Evolutionary conservation across 192 early-diverging fungal species (phyloP).

Genomic region (Backusella tarrabulga): DNA sequence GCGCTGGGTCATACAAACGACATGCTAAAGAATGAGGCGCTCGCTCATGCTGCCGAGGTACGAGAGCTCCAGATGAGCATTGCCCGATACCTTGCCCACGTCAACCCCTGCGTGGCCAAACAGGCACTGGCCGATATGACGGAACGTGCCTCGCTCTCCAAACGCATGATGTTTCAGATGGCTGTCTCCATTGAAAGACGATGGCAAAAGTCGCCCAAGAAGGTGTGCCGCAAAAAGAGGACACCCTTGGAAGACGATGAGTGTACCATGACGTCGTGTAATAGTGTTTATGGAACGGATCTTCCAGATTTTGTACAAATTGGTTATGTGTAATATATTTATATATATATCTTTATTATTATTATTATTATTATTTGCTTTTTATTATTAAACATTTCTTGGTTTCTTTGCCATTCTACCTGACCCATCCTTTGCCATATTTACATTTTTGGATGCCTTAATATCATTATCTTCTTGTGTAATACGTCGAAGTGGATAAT

Average conservation of each 20-base stretch:
- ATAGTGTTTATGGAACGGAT: not conserved
- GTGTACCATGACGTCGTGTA: not conserved
- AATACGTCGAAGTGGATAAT: slow-evolving; percentile 52
- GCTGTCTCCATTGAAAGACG: not conserved
- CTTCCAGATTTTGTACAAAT: slow-evolving; percentile 1
- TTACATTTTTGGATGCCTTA: slow-evolving; percentile 30
- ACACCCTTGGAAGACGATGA: not conserved
- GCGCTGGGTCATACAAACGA: not conserved
- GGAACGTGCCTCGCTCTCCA: slow-evolving; percentile 1
- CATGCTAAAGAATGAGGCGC: not conserved
- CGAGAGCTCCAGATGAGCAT: not conserved
- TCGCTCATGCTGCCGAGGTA: not conserved
- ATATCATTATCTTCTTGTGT: slow-evolving; percentile 59
- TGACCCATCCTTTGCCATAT: slow-evolving; percentile 23
- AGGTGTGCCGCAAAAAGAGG: not conserved
- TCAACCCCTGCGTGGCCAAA: not conserved
- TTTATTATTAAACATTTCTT: slow-evolving; percentile 18
- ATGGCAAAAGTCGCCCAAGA: not conserved
- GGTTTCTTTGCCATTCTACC: slow-evolving; percentile 30
- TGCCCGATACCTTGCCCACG: not conserved
- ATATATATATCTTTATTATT: not conserved
- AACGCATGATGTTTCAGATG: not conserved
- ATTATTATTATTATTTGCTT: not conserved
- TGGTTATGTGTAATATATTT: not conserved
- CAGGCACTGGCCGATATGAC: not conserved